Conservation (phyloP, 345 rosid species). For the Lepidium aucheri region DNA sequence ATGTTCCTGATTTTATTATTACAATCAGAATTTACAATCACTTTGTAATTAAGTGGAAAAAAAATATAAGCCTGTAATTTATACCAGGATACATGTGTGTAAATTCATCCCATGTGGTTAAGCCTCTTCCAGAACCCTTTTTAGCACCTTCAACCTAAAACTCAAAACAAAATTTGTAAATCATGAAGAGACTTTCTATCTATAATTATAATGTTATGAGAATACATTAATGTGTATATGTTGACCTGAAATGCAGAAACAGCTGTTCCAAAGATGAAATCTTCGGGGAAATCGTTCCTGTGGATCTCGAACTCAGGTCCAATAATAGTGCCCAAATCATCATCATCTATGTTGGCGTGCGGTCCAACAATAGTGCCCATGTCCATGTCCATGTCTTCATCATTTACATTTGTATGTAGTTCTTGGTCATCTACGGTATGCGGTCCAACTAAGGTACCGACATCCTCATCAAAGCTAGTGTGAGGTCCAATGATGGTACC, state of each 20-base stretch:
- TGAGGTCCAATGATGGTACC: conserved; percentile 22
- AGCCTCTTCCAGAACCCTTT: conserved; percentile 27
- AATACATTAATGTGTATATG: background rate
- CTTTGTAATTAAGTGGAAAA: background rate
- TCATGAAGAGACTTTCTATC: background rate
- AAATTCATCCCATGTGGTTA: conserved; percentile 27
- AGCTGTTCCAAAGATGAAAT: conserved; percentile 27
- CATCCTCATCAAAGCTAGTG: conserved; percentile 9
- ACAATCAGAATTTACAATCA: background rate
- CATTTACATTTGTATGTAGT: background rate
- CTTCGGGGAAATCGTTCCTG: conserved; percentile 7
- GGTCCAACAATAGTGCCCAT: background rate
- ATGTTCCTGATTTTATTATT: background rate
- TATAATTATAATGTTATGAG: background rate
- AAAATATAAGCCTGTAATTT: background rate
- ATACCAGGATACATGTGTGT: conserved; percentile 27
- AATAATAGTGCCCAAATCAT: conserved; percentile 14
- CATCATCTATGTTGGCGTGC: conserved; percentile 13
- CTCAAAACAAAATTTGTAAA: background rate
- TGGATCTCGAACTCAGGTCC: conserved; percentile 26
- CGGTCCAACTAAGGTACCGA: conserved; percentile 19
- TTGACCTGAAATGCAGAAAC: conserved; percentile 28
- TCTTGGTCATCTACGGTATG: background rate
- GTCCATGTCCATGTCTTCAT: background rate
- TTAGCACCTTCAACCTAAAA: conserved; percentile 30